Percentiles rank a stretch among this genome's conserved stretches.
phyloP scores from a whole-genome alignment of 2,329 filamentous ascomycete genomes.

The Zasmidium cellare region DNA sequence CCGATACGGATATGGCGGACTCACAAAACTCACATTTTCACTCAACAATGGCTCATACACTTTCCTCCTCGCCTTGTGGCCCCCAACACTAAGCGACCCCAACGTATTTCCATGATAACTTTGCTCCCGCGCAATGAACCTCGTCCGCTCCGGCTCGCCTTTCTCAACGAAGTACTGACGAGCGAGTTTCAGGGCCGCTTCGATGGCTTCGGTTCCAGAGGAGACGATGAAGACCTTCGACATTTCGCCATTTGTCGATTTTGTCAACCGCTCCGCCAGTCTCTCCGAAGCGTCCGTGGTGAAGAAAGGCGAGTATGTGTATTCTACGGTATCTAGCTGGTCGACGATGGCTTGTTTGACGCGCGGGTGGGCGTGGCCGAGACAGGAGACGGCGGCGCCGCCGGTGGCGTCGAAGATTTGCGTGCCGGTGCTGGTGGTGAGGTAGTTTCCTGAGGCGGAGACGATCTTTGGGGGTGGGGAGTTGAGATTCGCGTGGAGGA shows the following conservation, averaged over 20 bases:
- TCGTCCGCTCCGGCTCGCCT: slow-evolving; percentile 42
- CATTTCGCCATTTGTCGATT: slow-evolving; percentile 52
- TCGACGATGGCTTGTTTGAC: slow-evolving; percentile 60
- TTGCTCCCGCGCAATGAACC: slow-evolving; percentile 49
- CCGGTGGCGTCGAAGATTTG: slow-evolving; percentile 69
- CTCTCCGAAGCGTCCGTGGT: slow-evolving; percentile 53
- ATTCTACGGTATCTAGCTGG: slow-evolving; percentile 60
- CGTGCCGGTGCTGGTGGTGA: slow-evolving; percentile 53
- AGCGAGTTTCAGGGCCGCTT: slow-evolving; percentile 51
- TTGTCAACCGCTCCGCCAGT: slow-evolving; percentile 49
- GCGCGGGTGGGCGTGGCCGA: slow-evolving; percentile 56
- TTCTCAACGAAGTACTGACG: slow-evolving; percentile 50
- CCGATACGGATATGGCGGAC: slow-evolving; percentile 38
- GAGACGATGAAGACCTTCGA: slow-evolving; percentile 55
- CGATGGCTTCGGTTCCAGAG: slow-evolving; percentile 49
- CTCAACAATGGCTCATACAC: slow-evolving; percentile 37
- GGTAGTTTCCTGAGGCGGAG: slow-evolving; percentile 50
- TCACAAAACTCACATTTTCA: slow-evolving; percentile 30
- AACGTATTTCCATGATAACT: slow-evolving; percentile 55
- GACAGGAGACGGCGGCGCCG: slow-evolving; percentile 68
- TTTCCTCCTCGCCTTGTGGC: slow-evolving; percentile 35
- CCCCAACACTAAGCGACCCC: slow-evolving; percentile 46
- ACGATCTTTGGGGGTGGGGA: slow-evolving; percentile 46
- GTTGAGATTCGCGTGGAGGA: slow-evolving; percentile 53
- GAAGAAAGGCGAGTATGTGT: slow-evolving; percentile 60